Conservation (phyloP, 2,329 filamentous ascomycete species). For the Aspergillus bombycis region DNA sequence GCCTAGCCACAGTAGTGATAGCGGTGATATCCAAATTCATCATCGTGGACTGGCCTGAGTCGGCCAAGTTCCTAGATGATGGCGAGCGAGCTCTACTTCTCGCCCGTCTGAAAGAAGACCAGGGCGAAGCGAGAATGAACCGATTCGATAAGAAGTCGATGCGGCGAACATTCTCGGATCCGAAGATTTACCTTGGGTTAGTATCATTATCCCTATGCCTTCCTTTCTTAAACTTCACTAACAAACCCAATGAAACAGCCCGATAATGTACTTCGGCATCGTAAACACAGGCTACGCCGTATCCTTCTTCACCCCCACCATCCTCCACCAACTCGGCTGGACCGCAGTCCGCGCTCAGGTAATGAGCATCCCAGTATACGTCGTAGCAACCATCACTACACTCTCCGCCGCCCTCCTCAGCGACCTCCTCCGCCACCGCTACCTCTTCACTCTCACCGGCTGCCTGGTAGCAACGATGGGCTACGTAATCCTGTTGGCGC, state of each 20-base stretch:
- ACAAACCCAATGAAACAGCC: conserved; percentile 28
- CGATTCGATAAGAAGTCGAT: conserved; percentile 53
- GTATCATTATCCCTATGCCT: conserved; percentile 13
- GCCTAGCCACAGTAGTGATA: conserved; percentile 50
- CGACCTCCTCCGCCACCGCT: conserved; percentile 56
- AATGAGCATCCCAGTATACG: conserved; percentile 58
- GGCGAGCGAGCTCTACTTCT: conserved; percentile 51
- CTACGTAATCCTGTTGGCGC: conserved; percentile 59
- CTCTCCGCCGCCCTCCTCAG: conserved; percentile 55
- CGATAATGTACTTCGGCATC: conserved; percentile 68
- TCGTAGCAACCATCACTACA: conserved; percentile 65
- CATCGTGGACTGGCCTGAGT: conserved; percentile 50
- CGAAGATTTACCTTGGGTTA: conserved; percentile 43
- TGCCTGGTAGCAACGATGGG: conserved; percentile 56
- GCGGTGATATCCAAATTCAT: conserved; percentile 56
- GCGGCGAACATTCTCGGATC: conserved; percentile 51
- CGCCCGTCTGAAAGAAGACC: conserved; percentile 46
- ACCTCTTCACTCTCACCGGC: conserved; percentile 57
- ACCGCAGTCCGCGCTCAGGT: conserved; percentile 54
- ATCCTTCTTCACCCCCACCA: conserved; percentile 48
- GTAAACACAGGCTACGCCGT: conserved; percentile 52
- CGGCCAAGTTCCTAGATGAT: conserved; percentile 49
- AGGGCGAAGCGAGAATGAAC: conserved; percentile 55
- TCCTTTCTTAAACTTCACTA: conserved; percentile 13
- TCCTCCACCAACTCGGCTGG: conserved; percentile 58